phyloP scores from a whole-genome alignment of 2,329 filamentous ascomycete species.

The Sordariomycetes sp. region DNA sequence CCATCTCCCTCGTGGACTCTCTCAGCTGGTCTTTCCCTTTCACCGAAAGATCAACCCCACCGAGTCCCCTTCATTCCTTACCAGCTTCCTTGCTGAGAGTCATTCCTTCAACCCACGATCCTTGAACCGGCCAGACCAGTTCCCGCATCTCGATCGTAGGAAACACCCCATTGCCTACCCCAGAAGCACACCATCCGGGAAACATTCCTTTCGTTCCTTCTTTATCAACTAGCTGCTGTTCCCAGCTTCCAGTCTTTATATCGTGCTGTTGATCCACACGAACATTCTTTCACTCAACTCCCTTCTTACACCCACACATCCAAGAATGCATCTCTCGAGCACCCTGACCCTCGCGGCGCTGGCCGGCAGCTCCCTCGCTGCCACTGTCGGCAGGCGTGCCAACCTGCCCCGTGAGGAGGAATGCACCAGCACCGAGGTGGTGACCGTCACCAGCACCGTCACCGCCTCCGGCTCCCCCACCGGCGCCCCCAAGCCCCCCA shows the following conservation, averaged over 20 bases:
- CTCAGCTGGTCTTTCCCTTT: neutral
- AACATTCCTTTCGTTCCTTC: neutral
- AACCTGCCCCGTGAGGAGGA: constrained; percentile 16
- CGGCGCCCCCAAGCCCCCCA: constrained; percentile 10
- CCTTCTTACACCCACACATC: neutral
- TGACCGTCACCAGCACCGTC: constrained; percentile 19
- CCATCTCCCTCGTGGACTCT: neutral
- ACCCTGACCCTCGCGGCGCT: constrained; percentile 23
- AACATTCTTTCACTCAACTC: neutral
- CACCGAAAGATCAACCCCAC: neutral
- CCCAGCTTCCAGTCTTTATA: neutral
- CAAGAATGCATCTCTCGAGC: neutral
- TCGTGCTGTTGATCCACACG: neutral
- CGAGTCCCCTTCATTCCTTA: neutral
- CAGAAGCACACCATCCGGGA: neutral
- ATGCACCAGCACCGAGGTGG: constrained; percentile 22
- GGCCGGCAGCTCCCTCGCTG: constrained; percentile 29
- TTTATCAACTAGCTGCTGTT: neutral
- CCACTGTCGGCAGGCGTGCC: constrained; percentile 28
- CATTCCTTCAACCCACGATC: neutral
- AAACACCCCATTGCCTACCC: neutral
- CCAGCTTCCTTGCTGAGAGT: constrained; percentile 1
- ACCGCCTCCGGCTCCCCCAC: constrained; percentile 9
- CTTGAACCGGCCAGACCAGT: neutral
- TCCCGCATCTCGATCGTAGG: neutral